Conservation (phyloP, 331 rosid genomes). For the Saraca asoca region DNA sequence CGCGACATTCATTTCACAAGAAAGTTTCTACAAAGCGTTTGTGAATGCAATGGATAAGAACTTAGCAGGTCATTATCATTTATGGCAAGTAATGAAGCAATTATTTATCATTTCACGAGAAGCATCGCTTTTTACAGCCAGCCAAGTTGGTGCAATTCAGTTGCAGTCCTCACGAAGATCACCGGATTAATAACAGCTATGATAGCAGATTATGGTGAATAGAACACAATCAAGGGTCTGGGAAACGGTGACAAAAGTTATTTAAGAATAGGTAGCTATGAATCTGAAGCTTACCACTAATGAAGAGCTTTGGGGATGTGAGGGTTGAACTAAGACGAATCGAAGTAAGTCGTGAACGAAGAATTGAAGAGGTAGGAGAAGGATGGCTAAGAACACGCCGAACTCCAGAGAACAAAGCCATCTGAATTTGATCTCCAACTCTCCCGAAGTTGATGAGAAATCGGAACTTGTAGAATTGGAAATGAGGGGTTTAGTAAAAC, state of each 20-base stretch:
- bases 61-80: no score
- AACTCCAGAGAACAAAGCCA: conserved; percentile 62
- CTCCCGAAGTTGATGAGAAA: background rate
- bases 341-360: conserved; percentile 45
- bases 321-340: conserved; percentile 74
- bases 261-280: background rate
- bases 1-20: no score
- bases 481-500: background rate
- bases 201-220: no score
- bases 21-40: no score
- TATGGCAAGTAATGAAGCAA: no score
- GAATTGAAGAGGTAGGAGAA: conserved; percentile 35
- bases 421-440: conserved; percentile 2
- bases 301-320: conserved; percentile 75
- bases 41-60: no score
- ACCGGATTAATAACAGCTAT: no score
- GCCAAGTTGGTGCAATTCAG: background rate
- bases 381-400: conserved; percentile 50
- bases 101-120: no score
- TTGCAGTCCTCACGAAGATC: no score
- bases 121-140: no score
- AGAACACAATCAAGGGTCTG: background rate
- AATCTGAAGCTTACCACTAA: conserved; percentile 56
- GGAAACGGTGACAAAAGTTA: background rate
- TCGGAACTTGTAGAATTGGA: no score